A percentile compares a stretch with the other conserved stretches of the same genome.
phyloP scores from a whole-genome alignment of 2,329 filamentous ascomycete species.

The Lachnellula subtilissima region DNA sequence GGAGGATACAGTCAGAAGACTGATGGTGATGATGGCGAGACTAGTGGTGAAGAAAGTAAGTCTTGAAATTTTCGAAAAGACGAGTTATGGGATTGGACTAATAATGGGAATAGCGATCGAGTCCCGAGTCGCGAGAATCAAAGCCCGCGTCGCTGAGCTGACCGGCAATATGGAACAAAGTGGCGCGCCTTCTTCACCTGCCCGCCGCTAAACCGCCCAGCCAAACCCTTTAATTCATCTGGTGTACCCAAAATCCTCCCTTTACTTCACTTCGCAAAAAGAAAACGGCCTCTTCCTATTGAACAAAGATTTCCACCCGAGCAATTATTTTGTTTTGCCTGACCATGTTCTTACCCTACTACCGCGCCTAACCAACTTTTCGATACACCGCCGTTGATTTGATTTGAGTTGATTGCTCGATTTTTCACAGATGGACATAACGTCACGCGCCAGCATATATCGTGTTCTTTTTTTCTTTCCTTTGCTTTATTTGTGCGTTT shows the following conservation, averaged over 20 bases:
- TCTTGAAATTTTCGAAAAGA: constrained; percentile 25
- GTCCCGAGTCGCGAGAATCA: constrained; percentile 93
- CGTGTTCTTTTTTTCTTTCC: neutral
- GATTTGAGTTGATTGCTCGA: neutral
- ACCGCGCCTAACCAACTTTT: neutral
- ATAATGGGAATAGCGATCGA: constrained; percentile 69
- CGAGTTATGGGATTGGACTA: constrained; percentile 18
- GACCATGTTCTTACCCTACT: neutral
- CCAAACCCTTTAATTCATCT: neutral
- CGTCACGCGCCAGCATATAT: neutral
- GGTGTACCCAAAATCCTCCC: neutral
- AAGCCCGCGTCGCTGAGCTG: constrained; percentile 90
- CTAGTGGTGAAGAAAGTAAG: constrained; percentile 93
- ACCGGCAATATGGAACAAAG: constrained; percentile 71
- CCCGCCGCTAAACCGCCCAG: constrained; percentile 9
- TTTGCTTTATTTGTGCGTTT: neutral
- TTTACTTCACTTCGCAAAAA: neutral
- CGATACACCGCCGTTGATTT: neutral
- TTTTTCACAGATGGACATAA: neutral
- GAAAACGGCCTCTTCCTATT: neutral
- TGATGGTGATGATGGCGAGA: constrained; percentile 75
- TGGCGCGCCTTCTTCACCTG: constrained; percentile 10
- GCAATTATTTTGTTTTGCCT: neutral
- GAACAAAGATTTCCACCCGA: neutral
- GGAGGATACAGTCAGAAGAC: constrained; percentile 52